Percentiles rank a stretch among this genome's conserved stretches.
Conservation (phyloP, 768 basidiomycete species). For the Phylloporus sp. region DNA sequence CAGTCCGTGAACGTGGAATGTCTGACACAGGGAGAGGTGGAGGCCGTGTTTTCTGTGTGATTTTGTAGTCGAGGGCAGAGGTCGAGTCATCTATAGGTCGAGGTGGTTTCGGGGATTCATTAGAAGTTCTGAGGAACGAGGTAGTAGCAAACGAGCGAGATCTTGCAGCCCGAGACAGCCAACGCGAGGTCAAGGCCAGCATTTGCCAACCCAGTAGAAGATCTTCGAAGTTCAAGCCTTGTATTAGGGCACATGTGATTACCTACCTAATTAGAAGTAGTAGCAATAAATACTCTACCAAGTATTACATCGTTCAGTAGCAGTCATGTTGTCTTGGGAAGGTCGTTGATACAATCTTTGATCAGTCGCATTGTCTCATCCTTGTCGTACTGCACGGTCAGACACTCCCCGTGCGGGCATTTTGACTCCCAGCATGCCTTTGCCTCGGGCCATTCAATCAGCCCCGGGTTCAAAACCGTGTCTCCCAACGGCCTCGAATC, state of each 20-base stretch:
- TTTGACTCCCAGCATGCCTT: conserved; percentile 57
- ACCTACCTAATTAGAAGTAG: conserved; percentile 11
- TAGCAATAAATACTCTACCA: background rate
- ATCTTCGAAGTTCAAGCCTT: background rate
- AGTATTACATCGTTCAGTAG: background rate
- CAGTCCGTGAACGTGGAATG: conserved; percentile 75
- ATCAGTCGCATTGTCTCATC: conserved; percentile 51
- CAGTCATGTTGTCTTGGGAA: conserved; percentile 37
- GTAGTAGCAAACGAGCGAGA: conserved; percentile 24
- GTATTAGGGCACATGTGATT: conserved; percentile 5
- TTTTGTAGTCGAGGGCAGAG: conserved; percentile 91
- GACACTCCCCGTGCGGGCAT: conserved; percentile 45
- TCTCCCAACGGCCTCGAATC: conserved; percentile 58
- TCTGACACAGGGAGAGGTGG: conserved; percentile 86
- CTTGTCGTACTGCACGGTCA: conserved; percentile 53
- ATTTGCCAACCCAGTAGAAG: background rate
- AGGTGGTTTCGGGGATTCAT: conserved; percentile 62
- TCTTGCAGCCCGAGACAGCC: conserved; percentile 10
- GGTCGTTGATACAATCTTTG: conserved; percentile 48
- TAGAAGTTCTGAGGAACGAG: conserved; percentile 11
- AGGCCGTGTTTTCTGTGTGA: conserved; percentile 61
- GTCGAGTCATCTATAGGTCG: conserved; percentile 89
- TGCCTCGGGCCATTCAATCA: conserved; percentile 56
- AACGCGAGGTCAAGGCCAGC: conserved; percentile 17
- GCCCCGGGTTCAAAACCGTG: conserved; percentile 45